Evolutionary conservation across 129 eudicot species (phyloP), one percentile per base, ranked within the genome.

Genomic region (Flaveria brownii): DNA sequence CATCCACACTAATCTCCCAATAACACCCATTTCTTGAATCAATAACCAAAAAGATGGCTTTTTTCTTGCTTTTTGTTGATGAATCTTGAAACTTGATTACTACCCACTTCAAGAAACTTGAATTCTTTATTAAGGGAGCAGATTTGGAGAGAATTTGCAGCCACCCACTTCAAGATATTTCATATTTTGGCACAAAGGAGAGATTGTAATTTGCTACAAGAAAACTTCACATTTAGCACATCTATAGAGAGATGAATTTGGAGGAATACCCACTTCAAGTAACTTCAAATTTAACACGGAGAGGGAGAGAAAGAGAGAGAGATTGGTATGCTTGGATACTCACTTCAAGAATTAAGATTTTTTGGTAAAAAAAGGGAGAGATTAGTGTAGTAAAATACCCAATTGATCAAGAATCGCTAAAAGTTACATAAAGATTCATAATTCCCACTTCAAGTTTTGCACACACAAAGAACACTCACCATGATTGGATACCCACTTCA

Each of bases 1-100:
- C 81, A 77, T 61, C 85, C 83, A 76, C 22, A 23, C 81, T 30
- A 87, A 64, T 59, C 85, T 81, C 77, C 61, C 79, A 26, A 68
- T 36, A 42, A 80, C 76, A 23, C 87, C 84, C 82, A 83, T 79
- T 63, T 72, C 78, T 70, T 67, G 62, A 50, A 62, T 51, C 52
- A 68, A 55, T 0, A 66, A 65, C 33, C 22, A 63, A 20, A 59
- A 42, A 71, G 1, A 23, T 18, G 45, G 16, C 22, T 23, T 64
- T 47, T 26, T 43, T 72, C 64, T 54, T 60, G 22, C 20, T 45
- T 17, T 23, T 63, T 51, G 56, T 62, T 60, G 65, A 46, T 33
- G 72, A 67, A 68, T 47, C 70, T 56, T 65, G 75, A 75, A 26
- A 14, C 68, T 62, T 62, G 68, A 62, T 60, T 1, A 60, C 66